Conservation (phyloP, 2,329 filamentous ascomycete species). For the Clarireedia sp. region DNA sequence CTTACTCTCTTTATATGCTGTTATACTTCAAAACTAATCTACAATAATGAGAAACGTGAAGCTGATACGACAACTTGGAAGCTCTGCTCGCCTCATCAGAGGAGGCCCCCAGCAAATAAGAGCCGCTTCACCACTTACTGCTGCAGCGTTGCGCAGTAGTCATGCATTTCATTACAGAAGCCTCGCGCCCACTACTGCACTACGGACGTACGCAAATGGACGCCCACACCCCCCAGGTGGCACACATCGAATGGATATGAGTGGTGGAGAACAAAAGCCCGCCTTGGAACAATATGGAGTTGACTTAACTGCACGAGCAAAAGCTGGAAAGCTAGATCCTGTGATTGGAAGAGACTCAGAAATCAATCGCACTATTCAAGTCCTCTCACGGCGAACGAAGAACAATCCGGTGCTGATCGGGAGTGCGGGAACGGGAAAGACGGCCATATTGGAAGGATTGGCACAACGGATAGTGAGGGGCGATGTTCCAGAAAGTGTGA, state of each 20-base stretch:
- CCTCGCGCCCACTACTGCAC: constrained; percentile 34
- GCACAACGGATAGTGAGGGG: constrained; percentile 84
- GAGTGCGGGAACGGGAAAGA: constrained; percentile 78
- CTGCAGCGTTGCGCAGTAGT: constrained; percentile 8
- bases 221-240: constrained; percentile 81
- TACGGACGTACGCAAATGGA: constrained; percentile 58
- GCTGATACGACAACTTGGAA: constrained; percentile 20
- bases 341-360: constrained; percentile 90
- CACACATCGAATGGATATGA: constrained; percentile 88
- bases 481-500: constrained; percentile 92
- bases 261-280: constrained; percentile 67
- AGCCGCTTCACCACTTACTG: constrained; percentile 9
- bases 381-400: constrained; percentile 86
- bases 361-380: constrained; percentile 90
- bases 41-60: constrained; percentile 17
- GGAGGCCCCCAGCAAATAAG: constrained; percentile 11
- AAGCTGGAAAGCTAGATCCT: constrained; percentile 84
- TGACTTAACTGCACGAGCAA: constrained; percentile 79
- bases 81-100: constrained; percentile 23
- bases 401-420: constrained; percentile 88
- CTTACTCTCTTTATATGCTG: background rate
- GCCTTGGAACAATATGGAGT: constrained; percentile 87
- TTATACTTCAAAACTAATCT: background rate
- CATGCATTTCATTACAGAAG: constrained; percentile 15
- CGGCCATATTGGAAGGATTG: constrained; percentile 83